Base-by-base conservation (phyloP, 2,329 filamentous ascomycete genomes). In the Beauveria scarabaeidicola region DNA sequence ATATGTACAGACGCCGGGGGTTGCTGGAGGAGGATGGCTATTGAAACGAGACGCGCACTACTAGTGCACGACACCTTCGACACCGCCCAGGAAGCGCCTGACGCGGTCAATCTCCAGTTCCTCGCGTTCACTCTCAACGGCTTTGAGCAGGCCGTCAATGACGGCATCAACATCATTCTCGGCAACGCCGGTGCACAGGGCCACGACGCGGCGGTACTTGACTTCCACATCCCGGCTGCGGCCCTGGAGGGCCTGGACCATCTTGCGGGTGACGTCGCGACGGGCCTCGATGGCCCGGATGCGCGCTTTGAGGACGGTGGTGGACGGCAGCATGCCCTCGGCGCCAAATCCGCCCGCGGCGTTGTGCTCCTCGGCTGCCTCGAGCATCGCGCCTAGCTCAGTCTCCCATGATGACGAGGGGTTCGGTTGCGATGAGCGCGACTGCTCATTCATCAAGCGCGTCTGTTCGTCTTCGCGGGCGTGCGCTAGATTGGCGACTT, bases 141-240 rank as follows among this genome's bases (percentile, higher is more conserved):
- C 94, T 63, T 90, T 85, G 51, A 95, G 83, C 47, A 99, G 77
- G 3, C 86, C 85, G 56, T 91, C 89, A 0, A 97, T 79, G 55
- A 91, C 83, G 60, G 84, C 83, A 66, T 97, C 94, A 15, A 97
- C 89, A 61, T 90, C 83, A 9, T 81, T 80, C 63, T 95, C 91
- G 1, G 84, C 81, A 38, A 92, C 89, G 9, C 85, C 86, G 0
- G 91, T 96, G 70, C 93, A 97, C 13, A 97, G 77, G 58, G 88
- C 86, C 25, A 99, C 91, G 32, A 97, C 90, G 64, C 88, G 89
- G 27, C 91, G 83, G 70, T 97, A 97, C 73, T 94, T 91, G 64
- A 88, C 80, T 68, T 96, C 93, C 3, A 96, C 80, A 58, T 96
- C 91, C 5, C 86, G 87, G 66, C 90, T 93, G 61, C 89, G 86